Conservation (phyloP, 2,329 filamentous ascomycete species). For the Aspergillus fumigatiaffinis region DNA sequence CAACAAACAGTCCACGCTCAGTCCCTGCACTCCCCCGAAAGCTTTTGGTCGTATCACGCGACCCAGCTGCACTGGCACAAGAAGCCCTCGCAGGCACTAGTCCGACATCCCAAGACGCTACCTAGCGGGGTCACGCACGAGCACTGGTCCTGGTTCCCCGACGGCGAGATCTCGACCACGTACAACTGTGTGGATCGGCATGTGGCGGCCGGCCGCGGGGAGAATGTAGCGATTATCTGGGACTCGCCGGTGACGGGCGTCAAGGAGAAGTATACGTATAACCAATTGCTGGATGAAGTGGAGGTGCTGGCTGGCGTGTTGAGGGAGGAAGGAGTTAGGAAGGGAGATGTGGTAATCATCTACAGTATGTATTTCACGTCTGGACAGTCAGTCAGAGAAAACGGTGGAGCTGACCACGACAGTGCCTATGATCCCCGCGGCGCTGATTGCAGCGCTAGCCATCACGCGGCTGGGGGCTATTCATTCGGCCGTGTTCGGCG, state of each 20-base stretch:
- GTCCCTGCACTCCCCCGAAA: conserved; percentile 65
- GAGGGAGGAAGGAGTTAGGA: conserved; percentile 73
- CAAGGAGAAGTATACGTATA: conserved; percentile 72
- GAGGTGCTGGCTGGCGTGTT: conserved; percentile 77
- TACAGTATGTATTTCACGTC: conserved; percentile 66
- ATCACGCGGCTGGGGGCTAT: conserved; percentile 77
- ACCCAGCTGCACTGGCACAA: conserved; percentile 76
- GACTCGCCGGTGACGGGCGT: conserved; percentile 77
- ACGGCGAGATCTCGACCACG: conserved; percentile 82
- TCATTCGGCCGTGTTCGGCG: conserved; percentile 89
- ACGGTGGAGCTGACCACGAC: too few relatives aligned
- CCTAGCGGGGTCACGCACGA: conserved; percentile 58
- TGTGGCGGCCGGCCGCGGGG: conserved; percentile 73
- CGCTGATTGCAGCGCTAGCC: conserved; percentile 81
- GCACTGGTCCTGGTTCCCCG: conserved; percentile 87
- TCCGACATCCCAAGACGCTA: conserved; percentile 60
- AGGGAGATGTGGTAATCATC: conserved; percentile 81
- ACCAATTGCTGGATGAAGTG: conserved; percentile 71
- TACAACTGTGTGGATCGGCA: conserved; percentile 92
- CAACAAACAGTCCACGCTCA: conserved; percentile 50
- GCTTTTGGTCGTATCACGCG: conserved; percentile 74
- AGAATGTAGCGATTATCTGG: conserved; percentile 73
- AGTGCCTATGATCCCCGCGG: conserved; percentile 95
- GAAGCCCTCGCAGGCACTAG: conserved; percentile 62
- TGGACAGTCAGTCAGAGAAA: too few relatives aligned